These are phyloP conservation scores for Dioscorea dumetorum DNA, from an alignment of 106 monocot genomes.

Conservation along the genomic window DNA sequence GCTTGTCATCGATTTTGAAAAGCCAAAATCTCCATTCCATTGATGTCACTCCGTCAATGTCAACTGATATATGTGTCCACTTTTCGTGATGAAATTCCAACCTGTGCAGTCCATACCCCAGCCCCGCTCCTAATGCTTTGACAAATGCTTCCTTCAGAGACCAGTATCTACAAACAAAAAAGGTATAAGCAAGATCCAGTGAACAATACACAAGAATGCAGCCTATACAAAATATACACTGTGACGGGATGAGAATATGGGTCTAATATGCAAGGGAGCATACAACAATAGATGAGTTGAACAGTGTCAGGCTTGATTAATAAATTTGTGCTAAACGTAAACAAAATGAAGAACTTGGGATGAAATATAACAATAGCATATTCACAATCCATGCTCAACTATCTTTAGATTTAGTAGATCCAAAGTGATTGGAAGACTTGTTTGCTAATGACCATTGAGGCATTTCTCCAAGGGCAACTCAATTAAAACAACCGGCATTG, in stretches of 20 bases:
- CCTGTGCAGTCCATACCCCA: conserved; percentile 60
- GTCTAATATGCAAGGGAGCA: neutral
- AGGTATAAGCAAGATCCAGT: neutral
- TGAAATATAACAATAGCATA: neutral
- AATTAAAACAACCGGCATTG: neutral
- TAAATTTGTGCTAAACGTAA: too few species aligned
- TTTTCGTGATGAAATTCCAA: conserved; percentile 63
- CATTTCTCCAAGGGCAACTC: neutral
- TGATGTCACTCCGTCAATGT: conserved; percentile 56
- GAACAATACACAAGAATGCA: neutral
- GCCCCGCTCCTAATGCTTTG: conserved; percentile 69
- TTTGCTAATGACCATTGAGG: too few species aligned
- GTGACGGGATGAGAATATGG: neutral
- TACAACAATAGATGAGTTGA: too few species aligned
- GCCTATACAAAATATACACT: neutral
- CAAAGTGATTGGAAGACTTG: too few species aligned
- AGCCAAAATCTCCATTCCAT: conserved; percentile 62
- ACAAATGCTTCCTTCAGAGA: conserved; percentile 86
- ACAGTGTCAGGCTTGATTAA: too few species aligned
- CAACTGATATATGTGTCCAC: conserved; percentile 56
- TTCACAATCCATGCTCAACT: neutral
- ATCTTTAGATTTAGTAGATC: neutral
- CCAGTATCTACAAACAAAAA: conserved; percentile 68
- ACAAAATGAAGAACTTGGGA: too few species aligned
- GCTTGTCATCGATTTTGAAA: conserved; percentile 45